These are phyloP conservation scores for Coelastrella sp. DNA, from an alignment of 139 green algal species.

Conservation along the genomic window DNA sequence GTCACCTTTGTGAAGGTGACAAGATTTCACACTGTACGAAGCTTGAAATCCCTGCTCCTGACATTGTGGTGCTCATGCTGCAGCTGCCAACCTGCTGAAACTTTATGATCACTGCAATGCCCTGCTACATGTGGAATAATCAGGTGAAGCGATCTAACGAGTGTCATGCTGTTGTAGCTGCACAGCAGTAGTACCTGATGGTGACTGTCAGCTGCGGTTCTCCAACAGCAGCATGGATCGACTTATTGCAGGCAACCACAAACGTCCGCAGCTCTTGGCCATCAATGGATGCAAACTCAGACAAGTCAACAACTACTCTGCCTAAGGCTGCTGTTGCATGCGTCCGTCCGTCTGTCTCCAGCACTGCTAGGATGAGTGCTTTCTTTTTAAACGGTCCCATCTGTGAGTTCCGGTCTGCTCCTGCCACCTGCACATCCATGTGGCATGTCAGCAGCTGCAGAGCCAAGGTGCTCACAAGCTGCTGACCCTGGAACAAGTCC, in stretches of 20 bases:
- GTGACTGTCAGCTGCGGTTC: slow-evolving; percentile 74
- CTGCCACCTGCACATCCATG: slow-evolving; percentile 4
- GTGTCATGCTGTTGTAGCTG: not conserved
- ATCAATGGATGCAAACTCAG: slow-evolving; percentile 74
- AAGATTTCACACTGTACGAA: not conserved
- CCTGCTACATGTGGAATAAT: too few species aligned
- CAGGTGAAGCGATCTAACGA: too few species aligned
- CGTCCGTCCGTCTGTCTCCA: slow-evolving; percentile 68
- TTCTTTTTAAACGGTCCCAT: slow-evolving; percentile 82
- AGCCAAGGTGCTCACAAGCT: not conserved
- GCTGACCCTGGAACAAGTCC: not conserved
- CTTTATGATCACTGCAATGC: too few species aligned
- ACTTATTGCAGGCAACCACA: slow-evolving; percentile 70
- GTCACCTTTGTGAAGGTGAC: too few species aligned
- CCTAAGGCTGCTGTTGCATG: slow-evolving; percentile 66
- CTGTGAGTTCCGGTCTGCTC: slow-evolving; percentile 36
- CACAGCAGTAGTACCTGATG: slow-evolving; percentile 58
- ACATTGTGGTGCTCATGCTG: not conserved
- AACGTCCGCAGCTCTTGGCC: slow-evolving; percentile 70
- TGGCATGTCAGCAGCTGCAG: not conserved
- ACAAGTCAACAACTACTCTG: slow-evolving; percentile 68
- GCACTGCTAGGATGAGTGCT: slow-evolving; percentile 75
- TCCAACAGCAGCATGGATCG: slow-evolving; percentile 68
- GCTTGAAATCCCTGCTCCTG: not conserved
- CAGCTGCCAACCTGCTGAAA: not conserved